A percentile compares a stretch with the other conserved stretches of the same genome.
Conservation (phyloP, 228 moss, liverwort and hornwort genomes). For the Sphagnum magellanicum region DNA sequence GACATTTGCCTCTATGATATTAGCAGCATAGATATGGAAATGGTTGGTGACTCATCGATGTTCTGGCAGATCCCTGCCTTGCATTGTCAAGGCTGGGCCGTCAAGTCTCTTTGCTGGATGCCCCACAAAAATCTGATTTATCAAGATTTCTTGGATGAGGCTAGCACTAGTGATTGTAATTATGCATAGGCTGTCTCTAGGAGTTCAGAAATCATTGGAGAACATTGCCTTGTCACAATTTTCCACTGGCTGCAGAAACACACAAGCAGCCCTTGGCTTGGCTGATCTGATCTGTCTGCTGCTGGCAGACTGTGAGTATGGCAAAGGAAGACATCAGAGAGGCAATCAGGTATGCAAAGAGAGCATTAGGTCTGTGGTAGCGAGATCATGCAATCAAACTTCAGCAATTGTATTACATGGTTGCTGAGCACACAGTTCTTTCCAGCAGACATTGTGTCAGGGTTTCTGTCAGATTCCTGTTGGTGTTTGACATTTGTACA, state of each 20-base stretch:
- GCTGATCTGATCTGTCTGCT: constrained; percentile 51
- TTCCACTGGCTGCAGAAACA: constrained; percentile 27
- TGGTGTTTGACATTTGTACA: too few relatives aligned
- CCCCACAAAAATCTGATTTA: constrained; percentile 39
- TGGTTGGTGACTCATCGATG: constrained; percentile 29
- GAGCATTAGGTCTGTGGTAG: constrained; percentile 60
- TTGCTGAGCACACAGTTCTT: too few relatives aligned
- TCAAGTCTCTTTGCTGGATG: constrained; percentile 48
- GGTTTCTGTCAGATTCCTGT: too few relatives aligned
- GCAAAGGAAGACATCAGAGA: constrained; percentile 59
- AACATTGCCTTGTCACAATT: constrained; percentile 30
- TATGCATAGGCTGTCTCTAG: constrained; percentile 10
- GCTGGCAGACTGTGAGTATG: constrained; percentile 44
- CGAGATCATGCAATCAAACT: constrained; percentile 48
- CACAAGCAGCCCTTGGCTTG: constrained; percentile 31
- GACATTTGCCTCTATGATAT: constrained; percentile 54
- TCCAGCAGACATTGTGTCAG: too few relatives aligned
- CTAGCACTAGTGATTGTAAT: constrained; percentile 3
- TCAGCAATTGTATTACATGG: constrained; percentile 19
- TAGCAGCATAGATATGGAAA: constrained; percentile 45
- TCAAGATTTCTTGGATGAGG: constrained; percentile 14
- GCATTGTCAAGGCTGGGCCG: constrained; percentile 32
- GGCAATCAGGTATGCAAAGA: constrained; percentile 75
- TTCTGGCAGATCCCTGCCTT: constrained; percentile 63
- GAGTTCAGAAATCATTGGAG: constrained; percentile 35